Evolutionary conservation across 2,329 filamentous ascomycete species (phyloP), one percentile per base, ranked within the genome.

Genomic region (Penicillium oxalicum): DNA sequence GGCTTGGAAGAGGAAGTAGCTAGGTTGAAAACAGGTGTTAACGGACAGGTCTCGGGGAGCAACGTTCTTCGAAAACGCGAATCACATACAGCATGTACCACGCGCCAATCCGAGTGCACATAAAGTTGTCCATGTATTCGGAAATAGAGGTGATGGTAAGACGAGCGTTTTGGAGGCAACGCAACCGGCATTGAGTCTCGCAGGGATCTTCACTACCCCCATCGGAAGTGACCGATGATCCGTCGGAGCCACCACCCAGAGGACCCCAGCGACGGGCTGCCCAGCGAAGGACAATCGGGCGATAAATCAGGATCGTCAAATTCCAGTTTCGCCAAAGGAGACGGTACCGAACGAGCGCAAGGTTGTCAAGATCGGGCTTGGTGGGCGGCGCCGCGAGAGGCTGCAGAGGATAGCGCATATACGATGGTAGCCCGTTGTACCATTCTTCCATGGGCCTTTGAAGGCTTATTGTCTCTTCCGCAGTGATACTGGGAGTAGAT

Each of bases 1-100:
- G 11, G 71, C 71, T 59, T 74, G 71, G 60, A 74, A 74, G 35
- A 74, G 64, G 53, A 74, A 74, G 55, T 74, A 73, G 9, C 65
- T 66, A 32, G 38, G 27, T 26, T 12, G 50, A 38, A 35, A 13
- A 33, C 3, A 2, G 0, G 34, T 28, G 29, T 52, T 45, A 55
- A 46, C 41, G 24, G 4, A 25, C n/a, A n/a, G 26, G n/a, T 24
- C 11, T 4, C 13, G 9, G 7, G 4, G 3, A 13, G 32, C 33
- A 4, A 35, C 29, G 6, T 3, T 3, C 18, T 2, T 2, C 8
- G 9, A 28, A n/a, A 18, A 35, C 4, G 8, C 29, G 29, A 11
- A 13, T 44, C 33, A 60, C 63, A 35, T 63, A 69, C 63, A 74
- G 61, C 59, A 72, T 70, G 51, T 74, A 74, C 71, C 70, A 73